Conservation (phyloP, 768 basidiomycete species). For the Pluteus cervinus region DNA sequence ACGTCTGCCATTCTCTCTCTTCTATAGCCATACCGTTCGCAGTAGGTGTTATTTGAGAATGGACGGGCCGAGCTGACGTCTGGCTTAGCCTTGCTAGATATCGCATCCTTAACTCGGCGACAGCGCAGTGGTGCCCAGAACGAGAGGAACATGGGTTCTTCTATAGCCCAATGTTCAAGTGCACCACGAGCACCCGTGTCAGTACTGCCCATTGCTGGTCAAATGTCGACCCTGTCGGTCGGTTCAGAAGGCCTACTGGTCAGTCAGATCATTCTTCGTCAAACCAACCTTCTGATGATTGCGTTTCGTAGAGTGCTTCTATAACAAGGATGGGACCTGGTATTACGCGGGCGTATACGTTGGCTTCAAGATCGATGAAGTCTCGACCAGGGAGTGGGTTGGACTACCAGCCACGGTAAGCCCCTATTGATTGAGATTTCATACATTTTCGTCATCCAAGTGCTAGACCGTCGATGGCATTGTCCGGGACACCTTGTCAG, state of each 20-base stretch:
- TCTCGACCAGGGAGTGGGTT: constrained; percentile 65
- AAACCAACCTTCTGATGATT: background rate
- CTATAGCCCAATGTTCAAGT: constrained; percentile 69
- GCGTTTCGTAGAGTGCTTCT: constrained; percentile 61
- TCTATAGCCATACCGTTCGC: constrained; percentile 46
- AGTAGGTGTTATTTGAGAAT: constrained; percentile 33
- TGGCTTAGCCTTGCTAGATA: constrained; percentile 55
- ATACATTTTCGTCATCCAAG: constrained; percentile 6
- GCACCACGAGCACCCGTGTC: constrained; percentile 73
- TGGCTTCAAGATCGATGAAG: constrained; percentile 56
- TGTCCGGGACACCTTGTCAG: constrained; percentile 65
- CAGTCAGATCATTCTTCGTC: constrained; percentile 5
- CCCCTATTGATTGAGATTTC: background rate
- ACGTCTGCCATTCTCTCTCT: constrained; percentile 7
- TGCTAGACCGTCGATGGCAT: constrained; percentile 57
- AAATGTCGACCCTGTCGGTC: constrained; percentile 52
- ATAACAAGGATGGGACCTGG: constrained; percentile 74
- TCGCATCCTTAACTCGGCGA: constrained; percentile 58
- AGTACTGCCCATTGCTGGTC: constrained; percentile 73
- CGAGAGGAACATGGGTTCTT: constrained; percentile 81
- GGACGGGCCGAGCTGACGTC: background rate
- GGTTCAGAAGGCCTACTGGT: constrained; percentile 63
- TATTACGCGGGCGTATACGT: constrained; percentile 81
- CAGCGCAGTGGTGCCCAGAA: constrained; percentile 75
- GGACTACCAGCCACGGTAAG: constrained; percentile 57